A percentile compares a stretch with the other conserved stretches of the same genome.
Evolutionary conservation across 805 yeast species (phyloP).

Genomic region (Brettanomyces naardenensis): DNA sequence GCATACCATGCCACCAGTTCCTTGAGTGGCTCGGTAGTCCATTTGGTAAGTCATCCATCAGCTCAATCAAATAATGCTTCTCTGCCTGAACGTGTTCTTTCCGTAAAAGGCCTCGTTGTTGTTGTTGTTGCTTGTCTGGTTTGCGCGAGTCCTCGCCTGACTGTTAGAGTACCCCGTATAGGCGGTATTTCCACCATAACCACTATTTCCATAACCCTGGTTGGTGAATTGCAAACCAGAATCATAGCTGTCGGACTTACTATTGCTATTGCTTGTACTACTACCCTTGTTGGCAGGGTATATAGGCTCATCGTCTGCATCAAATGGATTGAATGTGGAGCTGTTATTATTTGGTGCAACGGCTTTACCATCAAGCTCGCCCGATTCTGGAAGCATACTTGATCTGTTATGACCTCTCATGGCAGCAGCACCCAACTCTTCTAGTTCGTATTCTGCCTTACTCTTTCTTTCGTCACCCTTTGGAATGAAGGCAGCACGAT

Average conservation of each 20-base stretch:
- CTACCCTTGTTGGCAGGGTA: slow-evolving; percentile 3
- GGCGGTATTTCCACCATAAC: not conserved
- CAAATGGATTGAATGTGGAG: slow-evolving; percentile 12
- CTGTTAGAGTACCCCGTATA: not conserved
- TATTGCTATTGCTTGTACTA: not conserved
- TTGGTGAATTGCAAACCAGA: not conserved
- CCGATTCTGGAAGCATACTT: slow-evolving; percentile 25
- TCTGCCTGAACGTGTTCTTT: not conserved
- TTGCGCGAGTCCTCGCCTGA: not conserved
- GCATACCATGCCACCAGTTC: too few relatives aligned
- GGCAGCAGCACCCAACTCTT: slow-evolving; percentile 65
- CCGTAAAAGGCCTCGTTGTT: not conserved
- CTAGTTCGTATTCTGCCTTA: slow-evolving; percentile 41
- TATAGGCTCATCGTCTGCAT: slow-evolving; percentile 12
- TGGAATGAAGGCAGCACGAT: slow-evolving; percentile 91
- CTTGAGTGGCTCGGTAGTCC: too few relatives aligned
- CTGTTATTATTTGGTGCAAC: not conserved
- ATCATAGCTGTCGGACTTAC: not conserved
- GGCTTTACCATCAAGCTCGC: not conserved
- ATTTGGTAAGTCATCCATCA: too few relatives aligned
- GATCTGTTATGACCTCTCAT: slow-evolving; percentile 50
- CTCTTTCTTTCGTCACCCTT: slow-evolving; percentile 31
- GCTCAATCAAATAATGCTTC: slow-evolving; percentile 1
- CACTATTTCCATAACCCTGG: not conserved
- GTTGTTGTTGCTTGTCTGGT: slow-evolving; percentile 1